These are phyloP conservation scores for Pseudohalonectria lignicola DNA, from an alignment of 2,329 filamentous ascomycete genomes.

Conservation along the genomic window DNA sequence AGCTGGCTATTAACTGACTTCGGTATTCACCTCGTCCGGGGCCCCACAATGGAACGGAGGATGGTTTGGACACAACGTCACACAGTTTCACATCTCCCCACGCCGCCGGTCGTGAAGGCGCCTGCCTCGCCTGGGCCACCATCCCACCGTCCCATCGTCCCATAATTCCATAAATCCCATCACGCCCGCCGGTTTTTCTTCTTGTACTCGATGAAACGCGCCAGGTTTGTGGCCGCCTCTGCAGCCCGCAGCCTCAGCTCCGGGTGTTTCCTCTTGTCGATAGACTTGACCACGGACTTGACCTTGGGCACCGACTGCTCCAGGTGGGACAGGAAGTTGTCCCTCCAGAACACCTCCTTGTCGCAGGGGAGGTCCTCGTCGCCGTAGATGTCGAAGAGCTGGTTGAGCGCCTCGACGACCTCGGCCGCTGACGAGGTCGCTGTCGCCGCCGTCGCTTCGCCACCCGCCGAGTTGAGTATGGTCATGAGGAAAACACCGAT, in stretches of 20 bases:
- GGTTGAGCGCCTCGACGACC: conserved; percentile 52
- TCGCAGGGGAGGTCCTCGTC: conserved; percentile 50
- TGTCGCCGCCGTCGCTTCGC: conserved; percentile 28
- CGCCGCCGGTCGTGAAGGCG: no score
- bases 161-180: no score
- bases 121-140: no score
- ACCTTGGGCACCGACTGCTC: conserved; percentile 42
- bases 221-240: conserved; percentile 49
- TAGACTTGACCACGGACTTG: conserved; percentile 43
- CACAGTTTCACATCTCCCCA: no score
- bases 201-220: conserved; percentile 54
- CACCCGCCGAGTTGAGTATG: conserved; percentile 26
- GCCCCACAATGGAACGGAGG: no score
- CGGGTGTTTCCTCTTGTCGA: conserved; percentile 46
- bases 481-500: conserved; percentile 53
- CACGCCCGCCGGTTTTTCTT: conserved; percentile 30
- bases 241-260: conserved; percentile 51
- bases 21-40: no score
- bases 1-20: no score
- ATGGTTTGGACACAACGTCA: no score
- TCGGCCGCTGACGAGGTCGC: conserved; percentile 40
- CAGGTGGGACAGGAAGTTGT: conserved; percentile 47
- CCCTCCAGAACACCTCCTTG: conserved; percentile 51
- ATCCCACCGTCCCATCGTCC: no score
- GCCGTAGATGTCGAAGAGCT: conserved; percentile 57